Base-by-base conservation (phyloP, 176 grass and related monocot genomes). In the Tillandsia fasciculata region DNA sequence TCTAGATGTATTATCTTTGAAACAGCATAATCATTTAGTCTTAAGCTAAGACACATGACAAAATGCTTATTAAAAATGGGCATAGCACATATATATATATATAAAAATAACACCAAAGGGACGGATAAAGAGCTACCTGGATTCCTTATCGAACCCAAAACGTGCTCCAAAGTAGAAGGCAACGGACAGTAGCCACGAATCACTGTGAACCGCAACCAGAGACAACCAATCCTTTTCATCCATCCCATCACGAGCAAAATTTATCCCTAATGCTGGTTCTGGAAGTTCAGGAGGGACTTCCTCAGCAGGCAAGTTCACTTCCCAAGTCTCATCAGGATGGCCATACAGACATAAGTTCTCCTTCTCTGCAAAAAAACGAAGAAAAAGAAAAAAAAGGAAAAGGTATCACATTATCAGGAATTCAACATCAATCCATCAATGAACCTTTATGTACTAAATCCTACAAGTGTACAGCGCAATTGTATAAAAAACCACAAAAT, bases 191-290 rank as follows among this genome's bases (percentile, higher is more conserved):
- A 96, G 72, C 91, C 91, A 96, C 9, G 91, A 77, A 71, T 96
- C 91, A 69, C 91, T 96, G 70, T 91, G 84, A 83, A 91, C 85
- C 50, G 91, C 91, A 79, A 91, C 87, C 47, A 96, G 77, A 13
- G 67, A 75, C 50, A 96, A 20, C 91, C 91, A 96, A 74, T 86
- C 91, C 23, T 79, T 86, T 83, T 80, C 82, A 23, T 65, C 63
- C 91, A 96, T 96, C 71, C 85, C 87, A 74, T 91, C 82, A 61
- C 87, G 84, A 10, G 91, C 87, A 85, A 96, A 96, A 79, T 96
- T 96, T 75, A 96, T 96, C 64, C 91, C 91, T 15, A 96, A 64
- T 77, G 80, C 82, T 51, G 91, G 87, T 71, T 96, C 91, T 47
- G 91, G 91, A 80, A 96, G 82, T 83, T 91, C 85, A 56, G 82